phyloP scores from a whole-genome alignment of 305 asterid genomes.

The Fraxinus velutina region DNA sequence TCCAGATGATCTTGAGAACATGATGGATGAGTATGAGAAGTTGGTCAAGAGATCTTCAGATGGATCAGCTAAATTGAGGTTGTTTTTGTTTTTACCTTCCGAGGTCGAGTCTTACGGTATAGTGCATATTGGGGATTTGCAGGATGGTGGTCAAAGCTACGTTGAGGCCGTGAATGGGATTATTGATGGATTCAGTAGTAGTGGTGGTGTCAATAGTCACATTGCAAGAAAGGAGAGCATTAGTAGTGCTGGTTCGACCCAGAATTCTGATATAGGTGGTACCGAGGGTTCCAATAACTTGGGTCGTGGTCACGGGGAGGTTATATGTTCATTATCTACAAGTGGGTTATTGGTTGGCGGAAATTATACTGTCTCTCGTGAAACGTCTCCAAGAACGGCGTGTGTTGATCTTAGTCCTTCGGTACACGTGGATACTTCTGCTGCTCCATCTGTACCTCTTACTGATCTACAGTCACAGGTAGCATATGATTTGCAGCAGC shows the following conservation, averaged over 20 bases:
- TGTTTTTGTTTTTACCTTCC: conserved; percentile 73
- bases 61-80: conserved; percentile 83
- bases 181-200: conserved; percentile 40
- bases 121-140: conserved; percentile 51
- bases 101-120: conserved; percentile 54
- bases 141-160: conserved; percentile 70
- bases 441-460: conserved; percentile 43
- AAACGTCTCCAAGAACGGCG: conserved; percentile 36
- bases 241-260: conserved; percentile 67
- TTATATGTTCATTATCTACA: conserved; percentile 38
- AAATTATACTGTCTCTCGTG: conserved; percentile 38
- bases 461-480: conserved; percentile 34
- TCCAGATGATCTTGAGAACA: conserved; percentile 89
- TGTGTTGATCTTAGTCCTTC: conserved; percentile 34
- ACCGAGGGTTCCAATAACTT: conserved; percentile 53
- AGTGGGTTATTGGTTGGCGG: conserved; percentile 47
- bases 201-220: conserved; percentile 23
- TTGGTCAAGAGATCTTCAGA: conserved; percentile 64
- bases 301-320: conserved; percentile 41
- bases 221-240: conserved; percentile 65
- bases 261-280: conserved; percentile 59
- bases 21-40: conserved; percentile 97
- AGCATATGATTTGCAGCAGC: not conserved
- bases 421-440: conserved; percentile 31
- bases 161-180: conserved; percentile 92